Evolutionary conservation across 768 basidiomycete species (phyloP).

Genomic region (Kwoniella shandongensis): DNA sequence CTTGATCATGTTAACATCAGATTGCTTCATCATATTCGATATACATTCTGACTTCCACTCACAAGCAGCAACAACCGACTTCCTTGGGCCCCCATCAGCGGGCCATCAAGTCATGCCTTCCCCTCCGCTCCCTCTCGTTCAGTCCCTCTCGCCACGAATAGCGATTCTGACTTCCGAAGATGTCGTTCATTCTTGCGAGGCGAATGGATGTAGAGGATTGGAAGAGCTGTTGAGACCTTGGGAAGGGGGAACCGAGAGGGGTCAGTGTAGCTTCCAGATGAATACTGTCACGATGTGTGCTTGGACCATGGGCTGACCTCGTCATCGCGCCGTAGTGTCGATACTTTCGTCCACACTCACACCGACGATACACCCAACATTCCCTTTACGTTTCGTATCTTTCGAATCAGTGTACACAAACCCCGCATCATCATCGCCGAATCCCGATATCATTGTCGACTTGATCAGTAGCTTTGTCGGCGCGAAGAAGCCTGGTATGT

Average conservation of each 20-base stretch:
- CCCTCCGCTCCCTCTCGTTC: conserved; percentile 47
- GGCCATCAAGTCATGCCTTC: conserved; percentile 39
- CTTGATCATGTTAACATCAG: no score
- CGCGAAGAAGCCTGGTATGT: conserved; percentile 38
- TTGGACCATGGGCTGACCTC: neutral
- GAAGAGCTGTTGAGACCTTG: conserved; percentile 52
- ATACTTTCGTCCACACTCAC: conserved; percentile 48
- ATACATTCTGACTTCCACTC: no score
- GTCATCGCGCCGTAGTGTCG: conserved; percentile 33
- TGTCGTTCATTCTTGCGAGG: conserved; percentile 45
- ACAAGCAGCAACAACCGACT: no score
- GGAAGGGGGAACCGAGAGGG: conserved; percentile 49
- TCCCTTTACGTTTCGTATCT: conserved; percentile 48
- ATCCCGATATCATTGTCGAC: conserved; percentile 49
- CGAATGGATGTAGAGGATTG: conserved; percentile 50
- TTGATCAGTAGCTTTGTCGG: conserved; percentile 45
- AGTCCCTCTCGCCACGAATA: conserved; percentile 49
- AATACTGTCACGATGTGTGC: neutral
- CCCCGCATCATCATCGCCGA: conserved; percentile 28
- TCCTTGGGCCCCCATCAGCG: neutral
- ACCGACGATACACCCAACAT: conserved; percentile 50
- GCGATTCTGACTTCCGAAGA: conserved; percentile 50
- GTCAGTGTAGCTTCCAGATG: conserved; percentile 24
- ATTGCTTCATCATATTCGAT: no score
- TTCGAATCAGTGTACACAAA: conserved; percentile 36